Percentiles rank a stretch among this genome's conserved stretches.
Evolutionary conservation across 495 filamentous ascomycete species (phyloP).

Genomic region (Annulohypoxylon maeteangense): DNA sequence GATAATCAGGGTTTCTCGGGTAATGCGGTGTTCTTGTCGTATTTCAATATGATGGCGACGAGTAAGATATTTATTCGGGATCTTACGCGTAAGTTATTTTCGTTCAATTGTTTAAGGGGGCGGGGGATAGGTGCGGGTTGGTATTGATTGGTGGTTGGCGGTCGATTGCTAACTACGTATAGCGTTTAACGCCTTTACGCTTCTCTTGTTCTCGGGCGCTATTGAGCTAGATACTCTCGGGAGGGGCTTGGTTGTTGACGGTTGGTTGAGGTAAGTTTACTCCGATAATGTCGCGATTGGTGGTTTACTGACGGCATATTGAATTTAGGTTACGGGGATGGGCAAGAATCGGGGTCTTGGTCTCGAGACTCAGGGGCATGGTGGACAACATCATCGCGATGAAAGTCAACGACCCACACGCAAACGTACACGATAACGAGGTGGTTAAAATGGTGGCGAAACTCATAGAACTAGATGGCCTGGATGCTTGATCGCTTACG

Average conservation of each 20-base stretch:
- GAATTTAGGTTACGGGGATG: constrained; percentile 75
- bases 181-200: constrained; percentile 91
- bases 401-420: constrained; percentile 79
- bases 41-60: constrained; percentile 90
- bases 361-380: constrained; percentile 83
- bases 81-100: constrained; percentile 75
- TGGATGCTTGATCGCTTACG: constrained; percentile 66
- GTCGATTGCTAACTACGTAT: constrained; percentile 15
- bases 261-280: constrained; percentile 74
- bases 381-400: constrained; percentile 82
- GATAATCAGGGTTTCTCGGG: constrained; percentile 77
- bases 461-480: constrained; percentile 86
- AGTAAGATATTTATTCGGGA: constrained; percentile 90
- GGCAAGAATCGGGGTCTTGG: constrained; percentile 92
- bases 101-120: not conserved
- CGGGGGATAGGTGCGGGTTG: too few relatives aligned
- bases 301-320: not conserved
- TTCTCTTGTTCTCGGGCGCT: constrained; percentile 88
- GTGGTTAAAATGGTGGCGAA: constrained; percentile 80
- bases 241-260: constrained; percentile 89
- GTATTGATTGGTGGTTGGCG: not conserved
- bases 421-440: constrained; percentile 67
- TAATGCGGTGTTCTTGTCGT: constrained; percentile 76
- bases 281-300: not conserved
- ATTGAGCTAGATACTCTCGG: constrained; percentile 89